These are phyloP conservation scores for Boeremia lycopersici DNA, from an alignment of 2,329 filamentous ascomycete species.

Conservation along the genomic window DNA sequence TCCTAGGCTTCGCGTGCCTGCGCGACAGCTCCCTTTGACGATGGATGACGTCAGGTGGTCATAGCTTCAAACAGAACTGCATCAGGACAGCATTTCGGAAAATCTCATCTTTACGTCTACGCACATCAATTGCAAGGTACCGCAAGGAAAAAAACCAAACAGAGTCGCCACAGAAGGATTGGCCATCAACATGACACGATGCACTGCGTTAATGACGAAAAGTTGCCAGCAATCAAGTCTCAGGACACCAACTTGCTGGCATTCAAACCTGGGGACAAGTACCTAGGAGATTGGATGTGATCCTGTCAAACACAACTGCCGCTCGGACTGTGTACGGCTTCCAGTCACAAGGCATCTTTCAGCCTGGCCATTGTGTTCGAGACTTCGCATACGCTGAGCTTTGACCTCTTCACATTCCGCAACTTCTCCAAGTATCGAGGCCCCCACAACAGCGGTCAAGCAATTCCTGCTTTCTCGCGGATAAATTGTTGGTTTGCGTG, in stretches of 20 bases:
- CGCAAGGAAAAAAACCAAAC: background rate
- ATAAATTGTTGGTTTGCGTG: background rate
- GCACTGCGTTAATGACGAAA: background rate
- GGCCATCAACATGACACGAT: constrained; percentile 5
- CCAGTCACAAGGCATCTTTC: constrained; percentile 1
- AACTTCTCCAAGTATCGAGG: constrained; percentile 1
- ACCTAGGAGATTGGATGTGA: background rate
- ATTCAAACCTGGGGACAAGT: background rate
- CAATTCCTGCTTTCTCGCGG: constrained; percentile 8
- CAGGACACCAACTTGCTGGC: background rate
- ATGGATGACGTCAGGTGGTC: background rate
- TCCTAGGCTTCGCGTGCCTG: background rate
- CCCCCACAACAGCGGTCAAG: constrained; percentile 5
- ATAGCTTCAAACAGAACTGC: background rate
- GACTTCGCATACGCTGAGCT: background rate
- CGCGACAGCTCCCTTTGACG: background rate
- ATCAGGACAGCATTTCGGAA: background rate
- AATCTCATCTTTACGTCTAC: background rate
- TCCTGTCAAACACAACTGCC: background rate
- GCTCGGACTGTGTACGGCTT: background rate
- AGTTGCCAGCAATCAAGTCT: too few relatives aligned
- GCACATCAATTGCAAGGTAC: background rate
- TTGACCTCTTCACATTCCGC: constrained; percentile 5
- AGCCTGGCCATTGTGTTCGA: constrained; percentile 1
- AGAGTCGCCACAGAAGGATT: background rate